A percentile compares a stretch with the other conserved stretches of the same genome.
Conservation (phyloP, 345 rosid species). For the Geranium rotundifolium region DNA sequence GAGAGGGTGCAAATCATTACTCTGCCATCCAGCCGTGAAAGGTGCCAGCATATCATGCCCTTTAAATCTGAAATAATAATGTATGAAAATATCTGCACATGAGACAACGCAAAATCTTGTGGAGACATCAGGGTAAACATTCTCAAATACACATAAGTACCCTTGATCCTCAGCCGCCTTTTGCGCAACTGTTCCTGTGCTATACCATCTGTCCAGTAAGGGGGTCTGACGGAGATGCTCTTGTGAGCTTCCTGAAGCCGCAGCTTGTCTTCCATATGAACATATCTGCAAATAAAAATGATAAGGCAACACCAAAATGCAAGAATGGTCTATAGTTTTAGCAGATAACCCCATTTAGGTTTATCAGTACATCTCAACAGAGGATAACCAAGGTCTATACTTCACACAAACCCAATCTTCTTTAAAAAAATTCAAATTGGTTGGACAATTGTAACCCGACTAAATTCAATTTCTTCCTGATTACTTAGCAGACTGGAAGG, state of each 20-base stretch:
- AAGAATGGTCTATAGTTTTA: neutral
- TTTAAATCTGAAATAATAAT: slow-evolving; percentile 40
- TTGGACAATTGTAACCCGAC: no score
- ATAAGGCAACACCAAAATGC: neutral
- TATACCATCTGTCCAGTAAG: slow-evolving; percentile 35
- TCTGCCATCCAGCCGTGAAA: slow-evolving; percentile 97
- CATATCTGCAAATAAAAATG: slow-evolving; percentile 26
- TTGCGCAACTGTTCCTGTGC: slow-evolving; percentile 40
- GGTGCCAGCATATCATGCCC: slow-evolving; percentile 99
- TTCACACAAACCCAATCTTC: no score
- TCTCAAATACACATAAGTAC: slow-evolving; percentile 14
- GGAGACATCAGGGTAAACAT: neutral
- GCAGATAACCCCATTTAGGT: no score
- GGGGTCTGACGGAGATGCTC: slow-evolving; percentile 16
- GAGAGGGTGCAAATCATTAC: slow-evolving; percentile 63
- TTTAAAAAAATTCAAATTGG: no score
- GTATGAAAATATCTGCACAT: neutral
- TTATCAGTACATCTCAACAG: no score
- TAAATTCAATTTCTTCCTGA: no score
- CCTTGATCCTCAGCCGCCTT: slow-evolving; percentile 26
- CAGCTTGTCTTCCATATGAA: slow-evolving; percentile 28
- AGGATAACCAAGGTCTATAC: no score
- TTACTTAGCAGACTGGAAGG: no score
- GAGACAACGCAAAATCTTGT: neutral
- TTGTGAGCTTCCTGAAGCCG: slow-evolving; percentile 22